Evolutionary conservation across 228 moss, liverwort and hornwort genomes (phyloP), one percentile per base, ranked within the genome.

Genomic region (Sphagnum magellanicum): DNA sequence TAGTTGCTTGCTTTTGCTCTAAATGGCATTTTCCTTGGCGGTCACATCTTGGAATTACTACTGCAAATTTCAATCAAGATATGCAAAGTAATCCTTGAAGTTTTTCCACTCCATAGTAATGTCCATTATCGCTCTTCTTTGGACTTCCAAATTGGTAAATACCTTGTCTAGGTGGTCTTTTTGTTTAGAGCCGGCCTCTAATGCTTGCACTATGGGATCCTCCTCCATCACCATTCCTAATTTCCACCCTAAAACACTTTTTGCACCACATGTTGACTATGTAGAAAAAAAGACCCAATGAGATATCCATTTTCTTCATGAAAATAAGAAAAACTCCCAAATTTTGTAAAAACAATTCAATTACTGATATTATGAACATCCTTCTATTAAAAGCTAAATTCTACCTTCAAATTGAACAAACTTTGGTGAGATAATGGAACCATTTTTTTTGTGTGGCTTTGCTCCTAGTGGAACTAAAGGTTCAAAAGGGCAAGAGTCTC

Each of bases 121-220:
- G 76, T 80, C 87, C 77, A 84, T 83, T 59, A 97, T 91, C 72
- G 93, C 85, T 59, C 79, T 85, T 79, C 91, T 87, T 88, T 93
- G 91, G 60, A 78, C 75, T 75, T 97, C 97, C 80, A 93, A 76
- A 80, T 91, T 93, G 50, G 87, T 85, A 78, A 97, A 93, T 61
- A 90, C 93, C 80, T 86, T 87, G 76, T 91, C 88, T 82, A 97
- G 79, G 32, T 93, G 93, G 77, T 97, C 91, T 84, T 91, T 90
- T 65, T 88, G 81, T 17, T 17, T 17, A 17, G 0, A 17, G 17
- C 17, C 17, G 0, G 0, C 17, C 17, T 17, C 17, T 17, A 0
- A 17, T 17, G 0, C 17, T 17, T 17, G 17, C 17, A 17, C 17
- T 17, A 17, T 17, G 17, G 17, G 17, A 17, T 17, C 17, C 17